phyloP scores from a whole-genome alignment of 495 filamentous ascomycete genomes.

The Penicillium alfredii region DNA sequence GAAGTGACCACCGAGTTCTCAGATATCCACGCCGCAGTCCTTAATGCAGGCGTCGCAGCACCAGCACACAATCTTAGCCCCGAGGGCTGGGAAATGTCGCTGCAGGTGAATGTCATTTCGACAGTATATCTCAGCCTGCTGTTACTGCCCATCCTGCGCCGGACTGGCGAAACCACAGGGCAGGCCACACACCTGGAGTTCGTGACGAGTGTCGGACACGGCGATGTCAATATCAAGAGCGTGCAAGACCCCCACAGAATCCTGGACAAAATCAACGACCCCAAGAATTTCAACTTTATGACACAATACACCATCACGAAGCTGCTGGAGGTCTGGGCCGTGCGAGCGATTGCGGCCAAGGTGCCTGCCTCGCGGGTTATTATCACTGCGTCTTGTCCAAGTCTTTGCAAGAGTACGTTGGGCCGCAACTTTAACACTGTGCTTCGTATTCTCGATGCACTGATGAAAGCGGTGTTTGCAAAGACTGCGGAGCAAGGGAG shows the following conservation, averaged over 20 bases:
- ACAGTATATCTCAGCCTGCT: slow-evolving; percentile 1
- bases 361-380: slow-evolving; percentile 8
- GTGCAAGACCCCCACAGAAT: neutral
- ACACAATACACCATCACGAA: slow-evolving; percentile 19
- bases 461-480: slow-evolving; percentile 12
- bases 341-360: slow-evolving; percentile 16
- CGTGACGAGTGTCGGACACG: neutral
- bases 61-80: slow-evolving; percentile 4
- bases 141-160: slow-evolving; percentile 1
- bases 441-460: neutral
- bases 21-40: slow-evolving; percentile 15
- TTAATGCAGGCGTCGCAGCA: slow-evolving; percentile 18
- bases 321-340: slow-evolving; percentile 23
- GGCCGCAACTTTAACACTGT: slow-evolving; percentile 1
- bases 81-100: slow-evolving; percentile 10
- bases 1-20: neutral
- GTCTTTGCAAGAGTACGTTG: slow-evolving; percentile 5
- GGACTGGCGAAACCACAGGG: neutral
- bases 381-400: slow-evolving; percentile 13
- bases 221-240: neutral
- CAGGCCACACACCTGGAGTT: neutral
- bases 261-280: slow-evolving; percentile 2
- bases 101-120: slow-evolving; percentile 11
- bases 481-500: slow-evolving; percentile 23
- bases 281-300: slow-evolving; percentile 7